Percentiles rank a stretch among this genome's conserved stretches.
Evolutionary conservation across 2,329 filamentous ascomycete genomes (phyloP).

Genomic region (Colletotrichum camelliae): DNA sequence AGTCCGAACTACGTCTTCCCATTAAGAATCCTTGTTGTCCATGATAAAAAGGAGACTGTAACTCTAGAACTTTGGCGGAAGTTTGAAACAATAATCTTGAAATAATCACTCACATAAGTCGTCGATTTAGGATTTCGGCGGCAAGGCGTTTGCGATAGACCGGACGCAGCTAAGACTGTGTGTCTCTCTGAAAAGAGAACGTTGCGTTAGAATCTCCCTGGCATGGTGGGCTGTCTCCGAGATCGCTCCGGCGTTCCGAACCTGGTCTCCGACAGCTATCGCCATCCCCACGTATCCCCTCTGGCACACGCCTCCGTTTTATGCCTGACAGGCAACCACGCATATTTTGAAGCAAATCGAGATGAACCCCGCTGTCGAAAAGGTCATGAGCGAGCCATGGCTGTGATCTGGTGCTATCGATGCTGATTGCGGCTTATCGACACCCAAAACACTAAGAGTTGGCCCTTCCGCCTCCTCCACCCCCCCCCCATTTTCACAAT

Average conservation of each 20-base stretch:
- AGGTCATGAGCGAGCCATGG: neutral
- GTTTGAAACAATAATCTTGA: neutral
- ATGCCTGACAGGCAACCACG: neutral
- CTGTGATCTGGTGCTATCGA: neutral
- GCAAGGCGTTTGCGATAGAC: neutral
- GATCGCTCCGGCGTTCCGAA: neutral
- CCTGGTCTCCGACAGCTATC: neutral
- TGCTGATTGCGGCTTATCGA: neutral
- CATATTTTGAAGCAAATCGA: neutral
- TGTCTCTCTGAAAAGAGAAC: neutral
- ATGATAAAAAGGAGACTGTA: accelerated
- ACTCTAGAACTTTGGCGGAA: too few species aligned
- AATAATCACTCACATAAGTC: neutral
- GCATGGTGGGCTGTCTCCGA: neutral
- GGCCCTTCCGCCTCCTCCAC: neutral
- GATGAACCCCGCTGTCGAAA: neutral
- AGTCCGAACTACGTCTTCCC: neutral
- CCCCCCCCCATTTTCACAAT: constrained; percentile 9
- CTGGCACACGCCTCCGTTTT: neutral
- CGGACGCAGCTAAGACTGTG: neutral
- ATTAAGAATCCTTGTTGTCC: accelerated
- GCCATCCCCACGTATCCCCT: neutral
- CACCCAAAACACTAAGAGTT: neutral
- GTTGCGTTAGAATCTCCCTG: neutral
- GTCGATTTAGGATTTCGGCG: neutral